A percentile compares a stretch with the other conserved stretches of the same genome.
phyloP scores from a whole-genome alignment of 805 yeast genomes.

The Crinitomyces ghanaensis region DNA sequence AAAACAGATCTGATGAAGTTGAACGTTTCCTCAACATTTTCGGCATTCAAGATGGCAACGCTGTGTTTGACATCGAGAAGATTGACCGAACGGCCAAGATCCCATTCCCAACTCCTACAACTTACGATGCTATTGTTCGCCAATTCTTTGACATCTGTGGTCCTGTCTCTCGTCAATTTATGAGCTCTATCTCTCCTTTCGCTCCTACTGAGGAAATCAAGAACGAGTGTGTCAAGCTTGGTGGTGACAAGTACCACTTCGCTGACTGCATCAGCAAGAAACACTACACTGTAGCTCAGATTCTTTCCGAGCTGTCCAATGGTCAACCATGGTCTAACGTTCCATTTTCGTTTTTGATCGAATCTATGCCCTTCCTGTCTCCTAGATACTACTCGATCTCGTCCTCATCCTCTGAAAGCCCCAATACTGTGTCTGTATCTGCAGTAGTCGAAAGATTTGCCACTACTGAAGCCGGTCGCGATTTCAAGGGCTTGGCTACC shows the following conservation, averaged over 20 bases:
- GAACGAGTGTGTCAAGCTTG: slow-evolving; percentile 37
- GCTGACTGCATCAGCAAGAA: slow-evolving; percentile 50
- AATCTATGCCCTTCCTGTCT: slow-evolving; percentile 67
- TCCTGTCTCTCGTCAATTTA: slow-evolving; percentile 80
- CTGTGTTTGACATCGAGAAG: slow-evolving; percentile 52
- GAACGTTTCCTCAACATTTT: slow-evolving; percentile 54
- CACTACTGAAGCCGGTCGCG: slow-evolving; percentile 26
- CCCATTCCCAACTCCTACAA: slow-evolving; percentile 49
- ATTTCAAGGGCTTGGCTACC: slow-evolving; percentile 81
- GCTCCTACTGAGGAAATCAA: slow-evolving; percentile 61
- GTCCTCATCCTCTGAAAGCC: slow-evolving; percentile 71
- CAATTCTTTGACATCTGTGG: slow-evolving; percentile 87
- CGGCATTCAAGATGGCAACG: slow-evolving; percentile 39
- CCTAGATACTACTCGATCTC: slow-evolving; percentile 96
- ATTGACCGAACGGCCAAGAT: slow-evolving; percentile 43
- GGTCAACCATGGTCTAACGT: slow-evolving; percentile 62
- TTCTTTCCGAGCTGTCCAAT: slow-evolving; percentile 47
- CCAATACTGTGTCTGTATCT: slow-evolving; percentile 66
- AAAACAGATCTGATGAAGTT: slow-evolving; percentile 69
- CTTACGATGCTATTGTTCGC: slow-evolving; percentile 81
- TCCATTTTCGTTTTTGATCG: slow-evolving; percentile 78
- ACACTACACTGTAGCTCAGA: slow-evolving; percentile 68
- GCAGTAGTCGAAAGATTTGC: slow-evolving; percentile 75
- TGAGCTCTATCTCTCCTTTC: slow-evolving; percentile 61
- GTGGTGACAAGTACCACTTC: slow-evolving; percentile 58